These are phyloP conservation scores for Sextonia rubra DNA, from an alignment of 164 flowering plant genomes.

Conservation along the genomic window DNA sequence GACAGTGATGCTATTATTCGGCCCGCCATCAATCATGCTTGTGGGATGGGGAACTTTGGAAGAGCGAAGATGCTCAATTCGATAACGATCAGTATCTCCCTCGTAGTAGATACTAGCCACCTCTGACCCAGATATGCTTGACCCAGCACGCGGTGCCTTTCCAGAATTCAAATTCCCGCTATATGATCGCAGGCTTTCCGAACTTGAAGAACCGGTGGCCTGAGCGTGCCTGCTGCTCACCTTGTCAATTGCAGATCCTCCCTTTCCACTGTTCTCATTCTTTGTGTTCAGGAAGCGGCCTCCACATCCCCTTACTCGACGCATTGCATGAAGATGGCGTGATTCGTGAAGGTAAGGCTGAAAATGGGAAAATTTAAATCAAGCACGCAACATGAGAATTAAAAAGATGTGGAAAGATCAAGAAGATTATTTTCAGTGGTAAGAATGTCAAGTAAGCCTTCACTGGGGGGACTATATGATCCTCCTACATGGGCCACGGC, in stretches of 20 bases:
- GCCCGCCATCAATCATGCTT: conserved; percentile 34
- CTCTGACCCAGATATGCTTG: conserved; percentile 49
- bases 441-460: background rate
- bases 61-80: conserved; percentile 30
- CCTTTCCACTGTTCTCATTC: conserved; percentile 20
- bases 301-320: conserved; percentile 82
- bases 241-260: conserved; percentile 19
- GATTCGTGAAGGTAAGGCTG: conserved; percentile 90
- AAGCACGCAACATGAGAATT: background rate
- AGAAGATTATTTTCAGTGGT: background rate
- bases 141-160: conserved; percentile 32
- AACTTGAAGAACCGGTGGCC: conserved; percentile 44
- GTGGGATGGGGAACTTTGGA: conserved; percentile 34
- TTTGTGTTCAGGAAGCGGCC: conserved; percentile 86
- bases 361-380: background rate
- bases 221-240: conserved; percentile 12
- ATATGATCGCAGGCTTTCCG: conserved; percentile 56
- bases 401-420: background rate
- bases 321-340: conserved; percentile 90
- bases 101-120: conserved; percentile 54
- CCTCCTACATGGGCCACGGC: background rate
- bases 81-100: conserved; percentile 31
- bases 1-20: conserved; percentile 26
- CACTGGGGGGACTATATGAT: background rate
- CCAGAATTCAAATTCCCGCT: conserved; percentile 43